A percentile compares a stretch with the other conserved stretches of the same genome.
These are phyloP conservation scores for Raphanus hybrid DNA, from an alignment of 441 rosid genomes.

Conservation along the genomic window DNA sequence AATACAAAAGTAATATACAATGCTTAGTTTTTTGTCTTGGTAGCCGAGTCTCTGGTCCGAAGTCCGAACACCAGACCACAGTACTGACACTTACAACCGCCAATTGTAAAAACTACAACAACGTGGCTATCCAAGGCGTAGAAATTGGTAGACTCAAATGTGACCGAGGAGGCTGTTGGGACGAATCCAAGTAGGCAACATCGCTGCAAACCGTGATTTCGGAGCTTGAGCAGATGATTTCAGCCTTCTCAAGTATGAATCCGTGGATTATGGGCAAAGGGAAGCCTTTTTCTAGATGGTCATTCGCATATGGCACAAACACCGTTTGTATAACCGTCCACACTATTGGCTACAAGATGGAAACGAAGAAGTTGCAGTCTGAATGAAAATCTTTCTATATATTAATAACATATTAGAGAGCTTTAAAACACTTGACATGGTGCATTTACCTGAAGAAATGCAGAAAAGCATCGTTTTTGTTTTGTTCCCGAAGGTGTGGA, in stretches of 20 bases:
- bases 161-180: neutral
- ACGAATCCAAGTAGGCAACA: constrained; percentile 50
- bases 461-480: constrained; percentile 22
- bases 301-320: constrained; percentile 73
- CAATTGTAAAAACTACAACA: neutral
- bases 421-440: neutral
- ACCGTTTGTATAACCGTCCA: constrained; percentile 85
- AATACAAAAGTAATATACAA: constrained; percentile 12
- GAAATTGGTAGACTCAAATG: constrained; percentile 12
- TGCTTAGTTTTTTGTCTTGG: constrained; percentile 20
- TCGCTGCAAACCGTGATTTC: constrained; percentile 71
- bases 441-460: constrained; percentile 67
- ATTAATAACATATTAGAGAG: too few relatives aligned
- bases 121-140: constrained; percentile 9
- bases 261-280: constrained; percentile 91
- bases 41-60: neutral
- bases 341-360: constrained; percentile 70
- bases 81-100: neutral
- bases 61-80: constrained; percentile 1
- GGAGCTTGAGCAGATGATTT: constrained; percentile 56
- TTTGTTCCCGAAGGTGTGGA: constrained; percentile 66
- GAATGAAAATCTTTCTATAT: too few relatives aligned
- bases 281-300: constrained; percentile 70
- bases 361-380: neutral
- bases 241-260: constrained; percentile 72